phyloP scores from a whole-genome alignment of 2,329 filamentous ascomycete genomes.

The Colletotrichum incanum region DNA sequence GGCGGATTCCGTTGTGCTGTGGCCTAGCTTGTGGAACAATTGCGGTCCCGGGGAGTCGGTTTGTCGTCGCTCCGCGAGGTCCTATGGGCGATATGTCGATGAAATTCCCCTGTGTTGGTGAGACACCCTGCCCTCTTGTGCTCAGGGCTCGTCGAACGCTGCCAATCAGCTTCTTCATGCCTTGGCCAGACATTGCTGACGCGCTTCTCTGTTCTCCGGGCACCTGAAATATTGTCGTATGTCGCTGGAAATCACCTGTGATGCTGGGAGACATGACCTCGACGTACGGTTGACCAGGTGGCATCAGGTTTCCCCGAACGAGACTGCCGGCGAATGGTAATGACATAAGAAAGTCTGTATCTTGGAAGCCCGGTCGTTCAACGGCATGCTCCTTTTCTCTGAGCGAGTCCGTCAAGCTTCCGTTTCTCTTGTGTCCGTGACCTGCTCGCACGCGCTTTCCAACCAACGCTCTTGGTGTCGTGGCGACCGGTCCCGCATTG shows the following conservation, averaged over 20 bases:
- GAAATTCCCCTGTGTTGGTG: conserved; percentile 63
- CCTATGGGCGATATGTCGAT: conserved; percentile 66
- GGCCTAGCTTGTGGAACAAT: conserved; percentile 71
- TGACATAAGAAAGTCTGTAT: conserved; percentile 72
- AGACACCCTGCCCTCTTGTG: conserved; percentile 64
- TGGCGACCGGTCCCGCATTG: conserved; percentile 66
- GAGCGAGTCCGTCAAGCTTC: conserved; percentile 88
- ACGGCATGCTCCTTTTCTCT: conserved; percentile 72
- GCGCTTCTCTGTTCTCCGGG: conserved; percentile 55
- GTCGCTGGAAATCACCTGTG: conserved; percentile 60
- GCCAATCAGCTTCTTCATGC: conserved; percentile 88
- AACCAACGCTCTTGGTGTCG: conserved; percentile 70
- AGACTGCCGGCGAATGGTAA: conserved; percentile 85
- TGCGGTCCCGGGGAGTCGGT: conserved; percentile 72
- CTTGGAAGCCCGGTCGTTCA: conserved; percentile 66
- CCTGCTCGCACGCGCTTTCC: conserved; percentile 73
- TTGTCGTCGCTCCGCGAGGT: conserved; percentile 68
- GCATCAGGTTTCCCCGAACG: conserved; percentile 87
- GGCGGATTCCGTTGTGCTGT: conserved; percentile 60
- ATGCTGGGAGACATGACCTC: conserved; percentile 73
- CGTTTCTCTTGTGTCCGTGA: conserved; percentile 84
- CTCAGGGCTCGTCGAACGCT: conserved; percentile 88
- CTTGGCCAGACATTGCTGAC: conserved; percentile 77
- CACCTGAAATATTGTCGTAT: conserved; percentile 69
- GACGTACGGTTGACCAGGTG: conserved; percentile 86